Evolutionary conservation across 2,329 filamentous ascomycete genomes (phyloP).

Genomic region (Coleophoma eucalyptorum): DNA sequence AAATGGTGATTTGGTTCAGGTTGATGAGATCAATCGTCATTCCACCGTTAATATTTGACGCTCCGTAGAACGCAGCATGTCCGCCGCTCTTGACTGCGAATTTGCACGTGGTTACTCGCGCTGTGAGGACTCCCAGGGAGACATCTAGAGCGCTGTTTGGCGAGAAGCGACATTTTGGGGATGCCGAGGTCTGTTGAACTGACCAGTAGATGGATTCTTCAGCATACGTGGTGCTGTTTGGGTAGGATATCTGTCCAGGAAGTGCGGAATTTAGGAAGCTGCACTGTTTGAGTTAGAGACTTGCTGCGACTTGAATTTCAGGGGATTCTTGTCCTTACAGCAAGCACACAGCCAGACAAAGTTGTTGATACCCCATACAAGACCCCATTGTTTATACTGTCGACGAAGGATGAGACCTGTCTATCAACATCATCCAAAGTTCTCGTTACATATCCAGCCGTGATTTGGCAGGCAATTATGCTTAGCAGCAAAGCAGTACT

Average conservation of each 20-base stretch:
- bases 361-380: neutral
- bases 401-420: neutral
- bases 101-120: slow-evolving; percentile 1
- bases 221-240: slow-evolving; percentile 8
- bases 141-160: slow-evolving; percentile 6
- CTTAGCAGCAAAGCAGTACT: neutral
- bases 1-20: slow-evolving; percentile 6
- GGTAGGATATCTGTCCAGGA: slow-evolving; percentile 12
- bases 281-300: slow-evolving; percentile 5
- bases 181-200: slow-evolving; percentile 2
- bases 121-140: slow-evolving; percentile 3
- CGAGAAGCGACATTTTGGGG: slow-evolving; percentile 8
- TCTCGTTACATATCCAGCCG: neutral
- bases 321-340: neutral
- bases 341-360: neutral
- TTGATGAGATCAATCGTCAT: slow-evolving; percentile 11
- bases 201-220: slow-evolving; percentile 11
- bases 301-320: neutral
- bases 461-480: too few species aligned
- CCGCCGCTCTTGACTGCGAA: slow-evolving; percentile 36
- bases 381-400: neutral
- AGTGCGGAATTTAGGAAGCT: slow-evolving; percentile 9
- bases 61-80: slow-evolving; percentile 19
- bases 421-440: neutral
- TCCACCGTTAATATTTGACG: slow-evolving; percentile 11